A percentile compares a stretch with the other conserved stretches of the same genome.
Evolutionary conservation across 805 yeast species (phyloP).

Genomic region (Saccharomycodes ludwigii): DNA sequence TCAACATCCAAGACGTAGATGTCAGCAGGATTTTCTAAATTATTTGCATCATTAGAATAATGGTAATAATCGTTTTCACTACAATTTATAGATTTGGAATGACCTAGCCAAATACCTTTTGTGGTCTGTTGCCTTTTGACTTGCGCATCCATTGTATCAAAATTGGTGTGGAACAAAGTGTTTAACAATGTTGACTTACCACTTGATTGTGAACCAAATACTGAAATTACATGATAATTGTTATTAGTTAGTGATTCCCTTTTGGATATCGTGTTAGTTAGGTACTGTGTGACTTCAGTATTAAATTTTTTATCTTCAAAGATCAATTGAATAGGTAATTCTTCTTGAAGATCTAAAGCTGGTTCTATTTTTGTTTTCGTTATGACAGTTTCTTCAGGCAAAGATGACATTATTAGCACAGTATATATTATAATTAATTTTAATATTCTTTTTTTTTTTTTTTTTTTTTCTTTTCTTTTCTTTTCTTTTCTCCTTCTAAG

Average conservation of each 20-base stretch:
- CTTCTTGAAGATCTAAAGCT: too few species aligned
- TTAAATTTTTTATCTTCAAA: slow-evolving; percentile 40
- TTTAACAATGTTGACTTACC: slow-evolving; percentile 92
- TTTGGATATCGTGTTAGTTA: slow-evolving; percentile 10
- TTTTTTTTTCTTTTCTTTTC: too few species aligned
- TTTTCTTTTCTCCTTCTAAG: too few species aligned
- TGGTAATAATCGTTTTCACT: too few species aligned
- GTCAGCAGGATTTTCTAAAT: slow-evolving; percentile 19
- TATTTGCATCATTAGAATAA: slow-evolving; percentile 9
- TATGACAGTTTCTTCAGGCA: too few species aligned
- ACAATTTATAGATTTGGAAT: slow-evolving; percentile 31
- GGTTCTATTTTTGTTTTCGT: too few species aligned
- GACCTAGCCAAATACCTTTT: slow-evolving; percentile 70
- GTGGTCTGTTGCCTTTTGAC: slow-evolving; percentile 77
- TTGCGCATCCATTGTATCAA: slow-evolving; percentile 87
- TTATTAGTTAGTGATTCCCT: slow-evolving; percentile 37
- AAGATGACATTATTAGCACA: too few species aligned
- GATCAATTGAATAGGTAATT: slow-evolving; percentile 40
- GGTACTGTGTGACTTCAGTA: slow-evolving; percentile 12
- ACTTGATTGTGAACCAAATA: slow-evolving; percentile 93
- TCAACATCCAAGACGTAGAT: slow-evolving; percentile 92
- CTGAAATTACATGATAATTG: slow-evolving; percentile 82
- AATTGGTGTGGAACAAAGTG: slow-evolving; percentile 70
- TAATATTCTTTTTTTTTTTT: too few species aligned
- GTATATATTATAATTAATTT: too few species aligned